phyloP scores from a whole-genome alignment of 225 moss, liverwort and hornwort genomes.

The Bryum argenteum region DNA sequence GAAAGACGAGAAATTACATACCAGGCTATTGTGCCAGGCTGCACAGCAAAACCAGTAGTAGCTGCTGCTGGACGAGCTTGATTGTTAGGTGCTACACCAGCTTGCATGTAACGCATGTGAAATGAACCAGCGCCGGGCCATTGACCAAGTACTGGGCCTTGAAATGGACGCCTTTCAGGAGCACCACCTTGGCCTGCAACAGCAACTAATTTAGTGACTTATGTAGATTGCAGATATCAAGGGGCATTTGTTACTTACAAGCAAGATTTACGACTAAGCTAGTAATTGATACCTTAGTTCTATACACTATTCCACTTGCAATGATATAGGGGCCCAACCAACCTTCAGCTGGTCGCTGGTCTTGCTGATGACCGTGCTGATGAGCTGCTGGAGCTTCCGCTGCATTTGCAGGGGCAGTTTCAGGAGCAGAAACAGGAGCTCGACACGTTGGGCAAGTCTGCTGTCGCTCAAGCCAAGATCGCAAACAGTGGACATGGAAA shows the following conservation, averaged over 20 bases:
- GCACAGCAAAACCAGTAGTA: slow-evolving; percentile 67
- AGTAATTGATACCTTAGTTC: neutral
- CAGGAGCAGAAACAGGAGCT: slow-evolving; percentile 87
- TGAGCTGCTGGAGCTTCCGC: slow-evolving; percentile 59
- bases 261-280: neutral
- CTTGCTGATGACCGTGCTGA: slow-evolving; percentile 67
- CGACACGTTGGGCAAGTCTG: slow-evolving; percentile 99
- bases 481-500: slow-evolving; percentile 98
- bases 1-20: slow-evolving; percentile 41
- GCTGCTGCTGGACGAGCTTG: slow-evolving; percentile 69
- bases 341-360: slow-evolving; percentile 68
- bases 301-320: neutral
- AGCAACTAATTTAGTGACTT: slow-evolving; percentile 17
- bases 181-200: slow-evolving; percentile 66
- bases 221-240: slow-evolving; percentile 14
- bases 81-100: slow-evolving; percentile 61
- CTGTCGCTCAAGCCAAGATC: slow-evolving; percentile 99
- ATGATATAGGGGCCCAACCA: slow-evolving; percentile 9
- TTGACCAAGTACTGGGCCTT: slow-evolving; percentile 55
- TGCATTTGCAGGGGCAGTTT: slow-evolving; percentile 55
- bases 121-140: slow-evolving; percentile 60
- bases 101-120: slow-evolving; percentile 66
- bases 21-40: slow-evolving; percentile 73
- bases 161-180: slow-evolving; percentile 50
- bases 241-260: neutral